Percentiles rank a stretch among this genome's conserved stretches.
These are phyloP conservation scores for Aspergillus costaricaensis DNA, from an alignment of 2,329 filamentous ascomycete genomes.

Conservation along the genomic window DNA sequence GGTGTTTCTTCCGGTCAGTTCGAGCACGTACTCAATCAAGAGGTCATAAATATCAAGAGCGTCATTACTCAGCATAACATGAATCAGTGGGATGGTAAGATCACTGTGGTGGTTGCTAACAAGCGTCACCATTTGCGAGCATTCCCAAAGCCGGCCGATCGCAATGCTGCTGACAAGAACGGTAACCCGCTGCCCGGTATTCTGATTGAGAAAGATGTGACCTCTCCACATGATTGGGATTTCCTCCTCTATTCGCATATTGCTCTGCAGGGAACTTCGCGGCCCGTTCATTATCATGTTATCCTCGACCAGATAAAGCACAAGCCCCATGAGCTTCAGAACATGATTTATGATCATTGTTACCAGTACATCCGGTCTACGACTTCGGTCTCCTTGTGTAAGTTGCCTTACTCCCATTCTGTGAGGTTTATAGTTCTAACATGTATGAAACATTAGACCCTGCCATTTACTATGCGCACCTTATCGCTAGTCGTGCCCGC, in stretches of 20 bases:
- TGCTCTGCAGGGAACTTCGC: conserved; percentile 90
- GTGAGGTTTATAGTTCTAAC: conserved; percentile 9
- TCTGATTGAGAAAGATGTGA: conserved; percentile 84
- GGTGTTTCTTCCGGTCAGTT: conserved; percentile 90
- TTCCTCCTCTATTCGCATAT: conserved; percentile 73
- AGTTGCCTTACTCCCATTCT: conserved; percentile 16
- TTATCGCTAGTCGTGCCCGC: conserved; percentile 78
- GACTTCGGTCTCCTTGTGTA: conserved; percentile 79
- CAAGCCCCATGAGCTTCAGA: conserved; percentile 69
- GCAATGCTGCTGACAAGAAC: conserved; percentile 65
- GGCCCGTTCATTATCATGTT: conserved; percentile 90
- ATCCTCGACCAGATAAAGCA: conserved; percentile 78
- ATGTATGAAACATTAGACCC: conserved; percentile 53
- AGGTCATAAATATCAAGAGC: conserved; percentile 70
- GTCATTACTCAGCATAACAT: conserved; percentile 50
- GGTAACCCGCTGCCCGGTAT: conserved; percentile 83
- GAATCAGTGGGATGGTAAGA: conserved; percentile 57
- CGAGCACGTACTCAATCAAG: conserved; percentile 72
- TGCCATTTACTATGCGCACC: conserved; percentile 92
- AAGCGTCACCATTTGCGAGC: conserved; percentile 95
- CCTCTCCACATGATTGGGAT: conserved; percentile 86
- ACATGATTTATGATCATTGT: conserved; percentile 90
- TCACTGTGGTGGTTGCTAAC: conserved; percentile 84
- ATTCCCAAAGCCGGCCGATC: conserved; percentile 67
- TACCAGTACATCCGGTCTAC: conserved; percentile 93